phyloP scores from a whole-genome alignment of 2,329 filamentous ascomycete species.

The Sclerotinia spermophila region DNA sequence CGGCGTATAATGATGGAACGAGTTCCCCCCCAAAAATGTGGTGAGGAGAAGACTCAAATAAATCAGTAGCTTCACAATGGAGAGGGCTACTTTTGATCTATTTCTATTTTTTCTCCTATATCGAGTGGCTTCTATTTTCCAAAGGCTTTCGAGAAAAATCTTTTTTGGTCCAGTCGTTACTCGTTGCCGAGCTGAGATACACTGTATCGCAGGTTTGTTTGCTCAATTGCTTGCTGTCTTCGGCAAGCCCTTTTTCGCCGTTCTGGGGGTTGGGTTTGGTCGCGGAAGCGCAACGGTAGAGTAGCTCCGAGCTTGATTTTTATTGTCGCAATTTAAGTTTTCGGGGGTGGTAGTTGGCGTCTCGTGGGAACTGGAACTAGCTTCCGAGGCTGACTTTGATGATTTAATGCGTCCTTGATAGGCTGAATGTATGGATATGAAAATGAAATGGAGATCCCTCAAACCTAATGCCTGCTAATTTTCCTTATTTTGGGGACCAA shows the following conservation, averaged over 20 bases:
- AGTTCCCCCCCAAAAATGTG: neutral
- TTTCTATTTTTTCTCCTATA: neutral
- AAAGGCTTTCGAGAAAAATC: neutral
- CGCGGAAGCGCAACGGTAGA: conserved; percentile 9
- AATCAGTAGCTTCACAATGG: neutral
- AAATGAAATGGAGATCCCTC: neutral
- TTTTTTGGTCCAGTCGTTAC: neutral
- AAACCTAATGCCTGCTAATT: conserved; percentile 4
- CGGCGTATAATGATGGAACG: neutral
- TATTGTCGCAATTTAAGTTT: conserved; percentile 14
- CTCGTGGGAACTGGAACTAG: conserved; percentile 14
- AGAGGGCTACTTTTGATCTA: neutral
- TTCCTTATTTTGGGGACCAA: conserved; percentile 8
- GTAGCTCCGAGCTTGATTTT: neutral
- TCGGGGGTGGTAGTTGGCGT: conserved; percentile 13
- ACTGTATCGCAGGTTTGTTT: conserved; percentile 1
- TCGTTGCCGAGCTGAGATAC: neutral
- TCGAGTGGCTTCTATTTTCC: neutral
- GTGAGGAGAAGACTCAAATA: conserved; percentile 1
- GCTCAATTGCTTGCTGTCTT: conserved; percentile 10
- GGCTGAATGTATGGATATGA: neutral
- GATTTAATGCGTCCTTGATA: conserved; percentile 13
- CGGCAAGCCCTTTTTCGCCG: neutral
- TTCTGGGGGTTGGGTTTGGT: neutral
- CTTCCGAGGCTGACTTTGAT: conserved; percentile 15